Evolutionary conservation across 2,329 filamentous ascomycete species (phyloP).

Genomic region (Lanzia echinophila): DNA sequence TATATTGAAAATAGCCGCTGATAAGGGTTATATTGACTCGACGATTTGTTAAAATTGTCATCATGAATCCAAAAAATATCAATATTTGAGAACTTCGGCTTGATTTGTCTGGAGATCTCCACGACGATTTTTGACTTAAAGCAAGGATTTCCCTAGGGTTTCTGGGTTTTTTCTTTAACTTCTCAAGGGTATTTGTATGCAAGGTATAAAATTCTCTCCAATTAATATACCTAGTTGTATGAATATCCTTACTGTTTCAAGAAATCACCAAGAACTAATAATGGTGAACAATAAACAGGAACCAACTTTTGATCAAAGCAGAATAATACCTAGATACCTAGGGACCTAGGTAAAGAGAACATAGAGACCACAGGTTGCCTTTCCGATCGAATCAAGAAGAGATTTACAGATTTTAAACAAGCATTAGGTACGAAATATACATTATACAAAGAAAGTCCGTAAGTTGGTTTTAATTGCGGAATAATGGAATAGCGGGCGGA

Average conservation of each 20-base stretch:
- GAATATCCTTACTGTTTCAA: slow-evolving; percentile 9
- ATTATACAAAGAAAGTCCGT: too few relatives aligned
- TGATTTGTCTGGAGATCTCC: slow-evolving; percentile 6
- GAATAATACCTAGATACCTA: too few relatives aligned
- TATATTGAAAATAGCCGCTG: background rate
- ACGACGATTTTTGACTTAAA: slow-evolving; percentile 2
- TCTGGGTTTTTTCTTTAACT: too few relatives aligned
- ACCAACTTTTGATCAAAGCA: slow-evolving; percentile 2
- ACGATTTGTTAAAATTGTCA: background rate
- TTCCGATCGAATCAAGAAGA: background rate
- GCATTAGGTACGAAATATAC: too few relatives aligned
- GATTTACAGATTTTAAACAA: background rate
- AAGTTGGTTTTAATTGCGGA: too few relatives aligned
- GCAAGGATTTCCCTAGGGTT: background rate
- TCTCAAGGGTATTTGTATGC: too few relatives aligned
- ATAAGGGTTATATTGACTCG: slow-evolving; percentile 4
- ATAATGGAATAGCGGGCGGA: background rate
- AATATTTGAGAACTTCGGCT: slow-evolving; percentile 10
- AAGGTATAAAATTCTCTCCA: background rate
- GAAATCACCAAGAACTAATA: too few relatives aligned
- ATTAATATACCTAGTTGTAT: slow-evolving; percentile 2
- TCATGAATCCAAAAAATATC: slow-evolving; percentile 1
- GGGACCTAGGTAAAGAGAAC: too few relatives aligned
- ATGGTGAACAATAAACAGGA: background rate
- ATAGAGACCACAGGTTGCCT: too few relatives aligned